These are phyloP conservation scores for Biancaea sappan DNA, from an alignment of 306 rosid species.

Conservation along the genomic window DNA sequence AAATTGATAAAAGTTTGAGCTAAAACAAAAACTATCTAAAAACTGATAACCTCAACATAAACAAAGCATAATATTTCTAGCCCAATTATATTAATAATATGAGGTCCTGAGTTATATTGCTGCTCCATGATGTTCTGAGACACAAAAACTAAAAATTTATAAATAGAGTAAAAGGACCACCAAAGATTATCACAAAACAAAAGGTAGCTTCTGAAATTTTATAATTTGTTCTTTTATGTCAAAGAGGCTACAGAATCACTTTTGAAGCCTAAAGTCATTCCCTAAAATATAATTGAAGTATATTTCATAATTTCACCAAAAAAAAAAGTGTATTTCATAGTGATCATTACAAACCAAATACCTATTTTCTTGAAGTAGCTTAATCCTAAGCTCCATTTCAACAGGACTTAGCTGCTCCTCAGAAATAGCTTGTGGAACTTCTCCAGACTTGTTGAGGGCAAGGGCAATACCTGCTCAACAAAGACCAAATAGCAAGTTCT, in stretches of 20 bases:
- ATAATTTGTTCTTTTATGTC: neutral
- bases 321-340: neutral
- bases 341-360: constrained; percentile 33
- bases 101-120: constrained; percentile 14
- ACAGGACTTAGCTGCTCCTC: constrained; percentile 76
- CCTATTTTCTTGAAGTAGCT: constrained; percentile 87
- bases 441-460: constrained; percentile 51
- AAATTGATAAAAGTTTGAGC: constrained; percentile 28
- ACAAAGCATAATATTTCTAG: constrained; percentile 20
- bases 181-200: neutral
- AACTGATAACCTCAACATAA: constrained; percentile 31
- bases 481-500: constrained; percentile 35
- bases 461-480: constrained; percentile 66
- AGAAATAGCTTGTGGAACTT: constrained; percentile 49
- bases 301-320: too few relatives aligned
- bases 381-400: constrained; percentile 82
- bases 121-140: constrained; percentile 19
- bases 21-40: neutral
- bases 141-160: constrained; percentile 25
- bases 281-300: neutral
- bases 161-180: constrained; percentile 15
- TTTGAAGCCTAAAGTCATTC: neutral
- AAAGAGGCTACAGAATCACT: neutral
- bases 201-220: neutral
- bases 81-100: constrained; percentile 2